Conservation (phyloP, 2,329 filamentous ascomycete genomes). For the Kalmusia sp. region DNA sequence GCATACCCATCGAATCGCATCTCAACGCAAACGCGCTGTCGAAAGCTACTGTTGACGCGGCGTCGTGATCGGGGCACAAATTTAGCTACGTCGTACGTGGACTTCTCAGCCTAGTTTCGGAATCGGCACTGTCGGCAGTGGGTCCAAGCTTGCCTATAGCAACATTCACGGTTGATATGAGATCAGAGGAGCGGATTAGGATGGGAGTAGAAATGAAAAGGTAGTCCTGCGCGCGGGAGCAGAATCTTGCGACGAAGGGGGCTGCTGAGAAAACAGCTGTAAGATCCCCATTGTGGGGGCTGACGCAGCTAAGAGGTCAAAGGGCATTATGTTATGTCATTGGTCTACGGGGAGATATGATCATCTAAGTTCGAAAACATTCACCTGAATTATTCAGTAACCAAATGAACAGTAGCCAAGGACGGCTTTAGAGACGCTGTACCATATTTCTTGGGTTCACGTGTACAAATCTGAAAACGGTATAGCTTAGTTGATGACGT, state of each 20-base stretch:
- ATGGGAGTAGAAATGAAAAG: too few relatives aligned
- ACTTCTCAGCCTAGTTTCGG: slow-evolving; percentile 19
- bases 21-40: slow-evolving; percentile 3
- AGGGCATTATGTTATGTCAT: neutral
- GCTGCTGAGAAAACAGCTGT: neutral
- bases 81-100: neutral
- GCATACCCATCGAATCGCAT: neutral
- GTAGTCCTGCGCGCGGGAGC: too few relatives aligned
- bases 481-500: neutral
- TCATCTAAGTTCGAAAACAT: neutral
- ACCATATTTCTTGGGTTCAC: neutral
- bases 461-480: neutral
- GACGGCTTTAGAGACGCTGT: neutral
- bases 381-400: neutral
- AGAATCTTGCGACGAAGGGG: neutral
- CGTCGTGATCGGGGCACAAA: slow-evolving; percentile 17
- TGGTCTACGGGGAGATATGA: neutral
- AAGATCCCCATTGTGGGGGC: neutral
- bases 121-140: slow-evolving; percentile 23
- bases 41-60: slow-evolving; percentile 7
- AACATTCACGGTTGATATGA: neutral
- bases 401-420: neutral
- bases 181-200: neutral
- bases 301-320: slow-evolving; percentile 1
- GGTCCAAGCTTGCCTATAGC: slow-evolving; percentile 14